Conservation (phyloP, 495 filamentous ascomycete species). For the Penicillium simplicissimum region DNA sequence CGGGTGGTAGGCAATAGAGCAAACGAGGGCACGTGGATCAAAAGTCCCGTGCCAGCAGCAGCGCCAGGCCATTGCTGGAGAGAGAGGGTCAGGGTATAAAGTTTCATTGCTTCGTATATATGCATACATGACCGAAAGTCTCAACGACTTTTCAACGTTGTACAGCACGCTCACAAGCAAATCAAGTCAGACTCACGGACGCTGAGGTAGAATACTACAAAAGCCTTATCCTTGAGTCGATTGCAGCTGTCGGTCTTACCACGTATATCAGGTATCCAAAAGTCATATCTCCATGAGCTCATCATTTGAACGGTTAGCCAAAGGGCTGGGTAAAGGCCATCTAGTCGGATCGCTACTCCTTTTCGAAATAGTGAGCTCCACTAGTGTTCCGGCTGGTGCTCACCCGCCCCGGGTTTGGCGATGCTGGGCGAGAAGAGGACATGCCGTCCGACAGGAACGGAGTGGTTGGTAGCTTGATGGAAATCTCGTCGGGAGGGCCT, state of each 20-base stretch:
- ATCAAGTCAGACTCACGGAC: constrained; percentile 6
- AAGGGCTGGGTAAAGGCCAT: not conserved
- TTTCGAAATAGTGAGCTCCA: constrained; percentile 36
- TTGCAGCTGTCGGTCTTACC: not conserved
- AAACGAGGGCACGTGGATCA: constrained; percentile 26
- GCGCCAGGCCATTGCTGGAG: not conserved
- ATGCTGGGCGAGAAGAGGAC: constrained; percentile 67
- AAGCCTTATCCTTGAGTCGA: not conserved
- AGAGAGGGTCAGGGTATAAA: constrained; percentile 14
- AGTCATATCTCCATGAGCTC: constrained; percentile 20
- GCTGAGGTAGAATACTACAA: constrained; percentile 8
- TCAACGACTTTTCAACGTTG: constrained; percentile 4
- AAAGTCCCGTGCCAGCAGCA: constrained; percentile 14
- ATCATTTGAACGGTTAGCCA: not conserved
- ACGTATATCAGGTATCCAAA: constrained; percentile 25
- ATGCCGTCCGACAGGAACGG: constrained; percentile 55
- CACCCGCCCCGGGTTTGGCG: constrained; percentile 55
- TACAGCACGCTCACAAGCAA: constrained; percentile 14
- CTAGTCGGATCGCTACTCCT: constrained; percentile 22
- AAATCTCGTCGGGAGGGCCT: constrained; percentile 46
- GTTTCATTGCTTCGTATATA: constrained; percentile 36
- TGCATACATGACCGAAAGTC: constrained; percentile 28
- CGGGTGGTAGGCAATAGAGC: not conserved
- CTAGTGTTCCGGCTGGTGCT: constrained; percentile 37
- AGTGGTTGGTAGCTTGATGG: constrained; percentile 51